Percentiles rank a stretch among this genome's conserved stretches.
These are phyloP conservation scores for Cryptococcus sp. DNA, from an alignment of 1,284 basidiomycete genomes.

Conservation along the genomic window DNA sequence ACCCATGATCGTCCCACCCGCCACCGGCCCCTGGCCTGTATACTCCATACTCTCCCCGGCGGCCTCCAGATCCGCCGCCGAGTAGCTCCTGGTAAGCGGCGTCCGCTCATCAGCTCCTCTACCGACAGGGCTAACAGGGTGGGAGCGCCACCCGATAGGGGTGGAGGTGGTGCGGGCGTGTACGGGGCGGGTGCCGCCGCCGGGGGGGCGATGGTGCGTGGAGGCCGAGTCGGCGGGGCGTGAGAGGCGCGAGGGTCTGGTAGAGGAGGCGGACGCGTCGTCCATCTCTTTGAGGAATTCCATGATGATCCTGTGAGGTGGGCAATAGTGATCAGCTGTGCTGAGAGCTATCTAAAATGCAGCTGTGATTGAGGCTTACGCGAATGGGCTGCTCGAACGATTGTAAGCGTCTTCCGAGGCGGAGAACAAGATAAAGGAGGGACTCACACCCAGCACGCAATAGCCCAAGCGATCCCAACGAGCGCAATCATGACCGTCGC, in stretches of 20 bases:
- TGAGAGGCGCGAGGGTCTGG: neutral
- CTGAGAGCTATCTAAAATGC: slow-evolving; percentile 55
- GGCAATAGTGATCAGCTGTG: neutral
- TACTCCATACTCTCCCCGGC: slow-evolving; percentile 52
- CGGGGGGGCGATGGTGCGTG: slow-evolving; percentile 8
- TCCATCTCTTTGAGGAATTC: slow-evolving; percentile 83
- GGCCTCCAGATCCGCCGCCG: slow-evolving; percentile 55
- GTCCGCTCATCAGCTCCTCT: slow-evolving; percentile 55
- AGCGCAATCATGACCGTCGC: slow-evolving; percentile 77
- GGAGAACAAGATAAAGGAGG: neutral
- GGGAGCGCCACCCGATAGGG: slow-evolving; percentile 41
- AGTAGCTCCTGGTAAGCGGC: slow-evolving; percentile 63
- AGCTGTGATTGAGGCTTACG: slow-evolving; percentile 19
- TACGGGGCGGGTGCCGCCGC: slow-evolving; percentile 39
- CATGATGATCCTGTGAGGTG: slow-evolving; percentile 76
- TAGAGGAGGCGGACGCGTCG: slow-evolving; percentile 22
- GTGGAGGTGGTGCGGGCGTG: slow-evolving; percentile 55
- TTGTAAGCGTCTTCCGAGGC: neutral
- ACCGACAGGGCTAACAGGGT: slow-evolving; percentile 28
- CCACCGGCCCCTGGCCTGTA: slow-evolving; percentile 58
- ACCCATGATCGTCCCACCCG: slow-evolving; percentile 90
- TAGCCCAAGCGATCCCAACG: slow-evolving; percentile 89
- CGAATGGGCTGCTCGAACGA: slow-evolving; percentile 31
- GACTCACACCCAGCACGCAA: slow-evolving; percentile 78
- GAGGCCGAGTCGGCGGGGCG: neutral